Evolutionary conservation across 805 yeast species (phyloP), one percentile per base, ranked within the genome.

Genomic region (Myxozyma melibiosi): DNA sequence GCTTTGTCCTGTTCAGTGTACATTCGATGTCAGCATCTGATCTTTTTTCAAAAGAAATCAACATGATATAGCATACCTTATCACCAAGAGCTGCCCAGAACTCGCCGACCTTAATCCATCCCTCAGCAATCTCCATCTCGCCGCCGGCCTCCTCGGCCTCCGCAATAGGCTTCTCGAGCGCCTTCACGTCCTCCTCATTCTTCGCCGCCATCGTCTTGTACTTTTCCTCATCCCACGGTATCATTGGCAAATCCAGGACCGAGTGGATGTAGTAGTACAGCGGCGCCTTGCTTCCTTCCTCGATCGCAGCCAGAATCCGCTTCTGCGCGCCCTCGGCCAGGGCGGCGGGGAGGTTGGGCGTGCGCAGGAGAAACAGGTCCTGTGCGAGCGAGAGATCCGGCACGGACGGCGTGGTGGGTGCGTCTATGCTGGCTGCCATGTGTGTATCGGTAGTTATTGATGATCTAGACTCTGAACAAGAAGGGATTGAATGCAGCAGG

Each of bases 351-450:
- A 75, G 68, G 33, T 68, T 74, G 28, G 76, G 74, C 44, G 69
- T 71, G 34, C 77, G 75, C 57, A 88, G 76, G 50, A 83, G 78
- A 71, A 87, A 92, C 37, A 91, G 88, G 55, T 81, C 77, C 68
- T 90, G 91, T n/a, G 96, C 85, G 37, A 91, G 80, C 65, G 78
- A 79, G 74, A 87, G 86, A 70, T 91, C 90, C 28, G 98, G 98
- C 27, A 89, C 81, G 66, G 59, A 42, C 4, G 66, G 25, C 33
- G 33, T 81, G 13, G 41, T 16, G 37, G 44, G 27, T 18, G 50
- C 9, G 9, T 16, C 40, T 33, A 25, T 34, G 20, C 30, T 33
- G 18, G 50, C 16, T 6, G 28, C 50, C 50, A 45, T 45, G 33
- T 30, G 16, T 6, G 20, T 6, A n/a, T n/a, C 18, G 7, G 18